Base-by-base conservation (phyloP, 2,329 filamentous ascomycete species). In the Fusarium albosuccineum region DNA sequence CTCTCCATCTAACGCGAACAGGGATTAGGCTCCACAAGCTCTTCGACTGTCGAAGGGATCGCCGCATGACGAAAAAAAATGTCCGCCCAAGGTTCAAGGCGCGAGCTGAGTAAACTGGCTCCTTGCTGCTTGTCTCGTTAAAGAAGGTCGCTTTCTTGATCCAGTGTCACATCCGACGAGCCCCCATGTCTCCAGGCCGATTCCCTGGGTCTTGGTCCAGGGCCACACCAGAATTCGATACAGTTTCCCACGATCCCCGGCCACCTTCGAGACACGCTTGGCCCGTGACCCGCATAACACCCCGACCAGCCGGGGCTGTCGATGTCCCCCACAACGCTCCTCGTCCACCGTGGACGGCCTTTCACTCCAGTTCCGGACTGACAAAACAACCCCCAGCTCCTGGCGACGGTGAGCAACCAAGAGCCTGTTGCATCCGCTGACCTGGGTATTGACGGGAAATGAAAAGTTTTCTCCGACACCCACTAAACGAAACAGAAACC, bases 181-280 rank as follows among this genome's bases (percentile, higher is more conserved):
- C 53, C 53, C 52, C 53, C 53, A 48, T 56, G 53, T 22, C 17
- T 26, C 42, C 40, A 40, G 42, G 36, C 55, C 36, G 13, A 26
- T 22, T 46, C 34, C 6, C 42, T 46, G 41, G 36, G 27, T 50
- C 56, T 40, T 48, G 45, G 49, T 53, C 37, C 48, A 60, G 52
- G 58, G 69, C 67, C 69, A 73, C 70, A 73, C 71, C 71, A 68
- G 46, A 71, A 70, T 67, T 58, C 62, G 67, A 73, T 48, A 70
- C 71, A 63, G 30, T 33, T 33, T 30, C 54, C 64, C 50, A 54
- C 60, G 56, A 55, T 58, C 61, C 71, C 66, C 58, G 57, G 66
- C 50, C 40, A 27, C 45, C 44, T 64, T 61, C 58, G 70, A 73
- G 67, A 73, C 71, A 64, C 64, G 50, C 59, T 60, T 62, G 60